These are phyloP conservation scores for Chaetomiaceae sp. DNA, from an alignment of 2,329 filamentous ascomycete species.

Conservation along the genomic window DNA sequence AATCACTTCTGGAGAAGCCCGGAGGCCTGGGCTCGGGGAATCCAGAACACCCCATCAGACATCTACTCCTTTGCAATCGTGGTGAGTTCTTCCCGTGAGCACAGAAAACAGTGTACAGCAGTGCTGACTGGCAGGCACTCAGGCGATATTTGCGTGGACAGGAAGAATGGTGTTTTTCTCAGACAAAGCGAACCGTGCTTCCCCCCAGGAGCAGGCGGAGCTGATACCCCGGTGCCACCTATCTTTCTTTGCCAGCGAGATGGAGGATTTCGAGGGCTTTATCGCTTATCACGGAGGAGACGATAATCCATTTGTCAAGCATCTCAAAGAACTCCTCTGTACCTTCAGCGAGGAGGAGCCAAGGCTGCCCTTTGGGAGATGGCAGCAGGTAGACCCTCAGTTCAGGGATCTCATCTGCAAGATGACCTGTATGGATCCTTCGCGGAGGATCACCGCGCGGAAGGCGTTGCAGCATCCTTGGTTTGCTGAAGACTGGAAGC, in stretches of 20 bases:
- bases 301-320: slow-evolving; percentile 13
- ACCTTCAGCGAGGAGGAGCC: slow-evolving; percentile 12
- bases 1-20: slow-evolving; percentile 21
- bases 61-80: slow-evolving; percentile 20
- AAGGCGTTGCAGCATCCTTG: slow-evolving; percentile 14
- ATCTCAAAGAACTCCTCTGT: slow-evolving; percentile 13
- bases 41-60: slow-evolving; percentile 19
- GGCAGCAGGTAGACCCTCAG: slow-evolving; percentile 14
- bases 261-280: slow-evolving; percentile 19
- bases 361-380: slow-evolving; percentile 15
- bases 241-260: slow-evolving; percentile 20
- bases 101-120: slow-evolving; percentile 2
- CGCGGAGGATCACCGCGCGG: slow-evolving; percentile 18
- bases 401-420: slow-evolving; percentile 18
- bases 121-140: slow-evolving; percentile 11
- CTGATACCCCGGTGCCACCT: slow-evolving; percentile 21
- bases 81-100: slow-evolving; percentile 13
- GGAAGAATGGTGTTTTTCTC: slow-evolving; percentile 20
- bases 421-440: slow-evolving; percentile 21
- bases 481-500: neutral
- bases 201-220: slow-evolving; percentile 16
- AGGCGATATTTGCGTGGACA: slow-evolving; percentile 20
- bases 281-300: slow-evolving; percentile 15
- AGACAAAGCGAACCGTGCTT: slow-evolving; percentile 18
- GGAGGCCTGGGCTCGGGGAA: slow-evolving; percentile 18